Evolutionary conservation across 2,329 filamentous ascomycete genomes (phyloP).

Genomic region (Microdochium paspali): DNA sequence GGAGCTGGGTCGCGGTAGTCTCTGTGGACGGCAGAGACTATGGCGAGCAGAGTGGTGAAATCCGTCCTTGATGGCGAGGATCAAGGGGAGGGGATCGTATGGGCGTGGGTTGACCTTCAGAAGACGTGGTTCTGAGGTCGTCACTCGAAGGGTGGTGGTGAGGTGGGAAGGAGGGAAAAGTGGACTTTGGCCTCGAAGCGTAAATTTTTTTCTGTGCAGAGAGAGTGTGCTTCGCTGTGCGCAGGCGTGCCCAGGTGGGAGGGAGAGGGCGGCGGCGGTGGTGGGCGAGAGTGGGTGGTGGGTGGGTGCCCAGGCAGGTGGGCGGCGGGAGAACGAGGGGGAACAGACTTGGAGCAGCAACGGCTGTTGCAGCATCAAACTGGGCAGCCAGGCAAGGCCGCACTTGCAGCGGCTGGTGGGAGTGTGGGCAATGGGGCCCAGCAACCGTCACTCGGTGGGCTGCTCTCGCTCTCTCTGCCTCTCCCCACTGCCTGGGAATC

Average conservation of each 20-base stretch:
- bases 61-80: background rate
- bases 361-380: too few relatives aligned
- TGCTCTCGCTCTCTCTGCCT: too few relatives aligned
- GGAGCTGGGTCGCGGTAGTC: background rate
- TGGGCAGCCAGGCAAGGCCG: too few relatives aligned
- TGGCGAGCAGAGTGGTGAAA: background rate
- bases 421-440: too few relatives aligned
- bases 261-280: background rate
- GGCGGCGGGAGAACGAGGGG: too few relatives aligned
- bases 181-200: background rate
- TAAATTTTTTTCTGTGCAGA: conserved; percentile 1
- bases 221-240: background rate
- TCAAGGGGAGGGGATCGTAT: background rate
- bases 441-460: too few relatives aligned
- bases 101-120: background rate
- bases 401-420: too few relatives aligned
- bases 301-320: background rate
- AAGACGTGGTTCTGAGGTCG: background rate
- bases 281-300: background rate
- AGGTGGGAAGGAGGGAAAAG: background rate
- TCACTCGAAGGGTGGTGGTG: background rate
- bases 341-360: too few relatives aligned
- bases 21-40: background rate
- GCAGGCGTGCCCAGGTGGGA: background rate
- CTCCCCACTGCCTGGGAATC: too few relatives aligned